Percentiles rank a stretch among this genome's conserved stretches.
Conservation (phyloP, 148 eudicot species). For the Salicornia ramosissima region DNA sequence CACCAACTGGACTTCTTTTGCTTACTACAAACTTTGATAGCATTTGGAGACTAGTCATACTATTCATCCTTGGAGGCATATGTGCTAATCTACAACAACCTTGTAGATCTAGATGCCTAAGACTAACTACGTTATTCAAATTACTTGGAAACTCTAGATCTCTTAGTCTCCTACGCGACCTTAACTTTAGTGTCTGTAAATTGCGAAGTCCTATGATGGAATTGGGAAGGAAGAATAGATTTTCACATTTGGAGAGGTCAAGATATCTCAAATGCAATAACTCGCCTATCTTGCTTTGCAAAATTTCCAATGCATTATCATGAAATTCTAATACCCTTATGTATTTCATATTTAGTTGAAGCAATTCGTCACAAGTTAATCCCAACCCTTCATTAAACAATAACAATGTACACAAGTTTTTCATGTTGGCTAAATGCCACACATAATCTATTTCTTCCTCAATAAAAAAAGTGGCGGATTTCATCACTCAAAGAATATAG, state of each 20-base stretch:
- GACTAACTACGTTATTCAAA: background rate
- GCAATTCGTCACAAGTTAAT: no score
- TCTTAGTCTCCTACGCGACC: rapidly evolving
- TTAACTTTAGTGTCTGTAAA: background rate
- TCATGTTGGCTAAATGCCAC: background rate
- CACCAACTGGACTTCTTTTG: no score
- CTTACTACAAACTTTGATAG: background rate
- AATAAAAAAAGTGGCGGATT: background rate
- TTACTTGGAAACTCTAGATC: conserved; percentile 2
- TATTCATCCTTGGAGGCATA: background rate
- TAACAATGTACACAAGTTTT: background rate
- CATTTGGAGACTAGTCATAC: background rate
- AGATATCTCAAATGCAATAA: conserved; percentile 9
- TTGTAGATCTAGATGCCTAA: background rate
- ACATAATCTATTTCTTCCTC: no score
- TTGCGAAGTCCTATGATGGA: conserved; percentile 1
- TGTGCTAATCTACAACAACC: background rate
- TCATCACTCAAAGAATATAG: background rate
- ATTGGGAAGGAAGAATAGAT: background rate
- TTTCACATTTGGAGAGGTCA: background rate
- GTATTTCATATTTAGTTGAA: background rate
- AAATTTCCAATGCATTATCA: background rate
- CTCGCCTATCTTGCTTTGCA: background rate
- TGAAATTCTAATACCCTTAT: background rate
- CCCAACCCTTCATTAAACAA: no score